Base-by-base conservation (phyloP, 1,284 basidiomycete genomes). In the Pseudozyma sp. region DNA sequence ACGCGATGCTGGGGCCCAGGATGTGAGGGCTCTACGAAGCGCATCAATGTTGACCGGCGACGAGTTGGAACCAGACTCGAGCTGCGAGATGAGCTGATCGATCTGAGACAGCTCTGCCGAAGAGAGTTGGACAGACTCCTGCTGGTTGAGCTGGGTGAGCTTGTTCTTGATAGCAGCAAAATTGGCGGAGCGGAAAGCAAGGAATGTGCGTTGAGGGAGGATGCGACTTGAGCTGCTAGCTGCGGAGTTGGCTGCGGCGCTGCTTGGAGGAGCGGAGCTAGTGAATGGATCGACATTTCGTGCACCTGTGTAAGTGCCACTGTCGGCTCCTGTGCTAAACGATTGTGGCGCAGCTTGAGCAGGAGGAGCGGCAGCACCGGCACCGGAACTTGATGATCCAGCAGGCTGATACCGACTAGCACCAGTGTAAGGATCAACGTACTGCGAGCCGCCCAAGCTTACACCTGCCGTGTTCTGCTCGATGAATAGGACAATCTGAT, bases 401-500 rank as follows among this genome's bases (percentile, higher is more conserved):
- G 36, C 86, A 75, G 58, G 88, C 86, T 66, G 88, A 88, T 85
- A 92, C 91, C 76, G 90, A 86, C 54, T 90, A 89, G 77, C 82
- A 89, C 94, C 94, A 62, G 97, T 99, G 86, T 90, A 99, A 8
- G 96, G 96, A 85, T 99, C 97, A 16, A 91, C 89, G 82, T 90
- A 94, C 52, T 90, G 89, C 60, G 87, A n/a, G 13, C 40, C 14
- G 85, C 81, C 43, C 91, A 91, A 3, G 96, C 88, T 90, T 8
- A 93, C 90, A 13, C 88, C 86, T 10, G 80, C 80, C 0, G 95
- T 92, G 78, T 96, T 97, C 86, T 92, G 92, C 85, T 97, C 92
- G 65, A 99, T 98, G 85, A 98, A 99, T 51, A 89, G 88, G 34
- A 94, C 95, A 18, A 99, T 92, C 85, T 99, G 90, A 77, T 99